phyloP scores from a whole-genome alignment of 73 alveolate species.

The Paraurostyla sp. region DNA sequence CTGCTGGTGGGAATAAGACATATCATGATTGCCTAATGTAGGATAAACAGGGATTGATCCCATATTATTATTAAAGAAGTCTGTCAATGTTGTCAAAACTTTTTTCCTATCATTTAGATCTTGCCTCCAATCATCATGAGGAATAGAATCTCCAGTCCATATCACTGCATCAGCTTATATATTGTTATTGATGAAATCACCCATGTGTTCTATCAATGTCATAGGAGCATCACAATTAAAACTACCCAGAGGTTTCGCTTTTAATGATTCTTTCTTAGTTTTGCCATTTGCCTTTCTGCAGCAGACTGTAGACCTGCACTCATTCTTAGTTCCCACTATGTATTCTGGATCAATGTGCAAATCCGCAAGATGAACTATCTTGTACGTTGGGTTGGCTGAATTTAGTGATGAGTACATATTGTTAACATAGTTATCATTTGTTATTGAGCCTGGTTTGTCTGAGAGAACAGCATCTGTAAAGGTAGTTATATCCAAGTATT shows the following conservation, averaged over 20 bases:
- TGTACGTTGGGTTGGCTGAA: conserved; percentile 9
- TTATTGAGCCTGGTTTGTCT: conserved; percentile 54
- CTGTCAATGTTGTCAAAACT: not conserved
- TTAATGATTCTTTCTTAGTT: conserved; percentile 72
- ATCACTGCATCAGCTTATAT: conserved; percentile 81
- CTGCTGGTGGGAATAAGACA: conserved; percentile 49
- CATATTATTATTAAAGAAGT: not conserved
- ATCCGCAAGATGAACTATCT: conserved; percentile 78
- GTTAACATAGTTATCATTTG: conserved; percentile 46
- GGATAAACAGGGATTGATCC: conserved; percentile 64
- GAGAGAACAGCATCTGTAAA: too few relatives aligned
- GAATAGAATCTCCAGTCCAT: conserved; percentile 91
- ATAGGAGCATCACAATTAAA: conserved; percentile 58
- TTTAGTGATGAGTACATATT: conserved; percentile 1
- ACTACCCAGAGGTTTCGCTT: conserved; percentile 77
- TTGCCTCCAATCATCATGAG: conserved; percentile 73
- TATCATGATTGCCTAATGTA: conserved; percentile 90
- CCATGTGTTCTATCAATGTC: conserved; percentile 59
- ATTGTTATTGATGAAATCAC: not conserved
- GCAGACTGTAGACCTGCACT: conserved; percentile 78
- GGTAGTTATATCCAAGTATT: too few relatives aligned
- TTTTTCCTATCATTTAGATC: conserved; percentile 8
- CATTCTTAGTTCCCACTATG: conserved; percentile 64
- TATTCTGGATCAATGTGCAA: conserved; percentile 82
- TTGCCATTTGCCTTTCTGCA: conserved; percentile 71